A percentile compares a stretch with the other conserved stretches of the same genome.
phyloP scores from a whole-genome alignment of 768 basidiomycete genomes.

The Asterophora parasitica region DNA sequence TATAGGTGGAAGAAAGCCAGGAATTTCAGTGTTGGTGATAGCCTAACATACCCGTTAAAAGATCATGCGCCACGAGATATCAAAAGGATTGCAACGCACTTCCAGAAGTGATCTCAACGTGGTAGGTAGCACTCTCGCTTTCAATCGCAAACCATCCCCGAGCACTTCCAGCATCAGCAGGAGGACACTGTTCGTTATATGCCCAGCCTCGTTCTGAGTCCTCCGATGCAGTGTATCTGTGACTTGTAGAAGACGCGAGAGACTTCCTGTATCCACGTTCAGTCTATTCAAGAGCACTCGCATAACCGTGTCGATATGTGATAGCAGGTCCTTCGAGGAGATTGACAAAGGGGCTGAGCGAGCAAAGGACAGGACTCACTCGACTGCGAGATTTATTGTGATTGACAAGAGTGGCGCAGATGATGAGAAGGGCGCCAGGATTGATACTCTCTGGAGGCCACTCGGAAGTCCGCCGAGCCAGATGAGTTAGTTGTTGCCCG shows the following conservation, averaged over 20 bases:
- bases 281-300: conserved; percentile 49
- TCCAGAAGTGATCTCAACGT: conserved; percentile 52
- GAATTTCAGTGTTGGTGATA: conserved; percentile 25
- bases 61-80: background rate
- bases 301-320: conserved; percentile 56
- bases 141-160: conserved; percentile 49
- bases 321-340: conserved; percentile 48
- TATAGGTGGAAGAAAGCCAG: conserved; percentile 24
- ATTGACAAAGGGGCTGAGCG: background rate
- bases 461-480: conserved; percentile 59
- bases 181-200: conserved; percentile 31
- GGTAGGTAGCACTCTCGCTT: conserved; percentile 41
- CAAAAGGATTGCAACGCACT: conserved; percentile 28
- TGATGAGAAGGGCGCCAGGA: conserved; percentile 49
- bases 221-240: conserved; percentile 41
- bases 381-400: conserved; percentile 55
- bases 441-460: conserved; percentile 44
- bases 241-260: conserved; percentile 46
- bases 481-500: conserved; percentile 46
- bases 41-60: conserved; percentile 11
- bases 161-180: conserved; percentile 46
- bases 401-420: conserved; percentile 49
- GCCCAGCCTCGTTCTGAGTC: conserved; percentile 21
- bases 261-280: conserved; percentile 34
- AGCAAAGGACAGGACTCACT: conserved; percentile 29